Base-by-base conservation (phyloP, 177 flowering plant species). In the Vitis hybrid region DNA sequence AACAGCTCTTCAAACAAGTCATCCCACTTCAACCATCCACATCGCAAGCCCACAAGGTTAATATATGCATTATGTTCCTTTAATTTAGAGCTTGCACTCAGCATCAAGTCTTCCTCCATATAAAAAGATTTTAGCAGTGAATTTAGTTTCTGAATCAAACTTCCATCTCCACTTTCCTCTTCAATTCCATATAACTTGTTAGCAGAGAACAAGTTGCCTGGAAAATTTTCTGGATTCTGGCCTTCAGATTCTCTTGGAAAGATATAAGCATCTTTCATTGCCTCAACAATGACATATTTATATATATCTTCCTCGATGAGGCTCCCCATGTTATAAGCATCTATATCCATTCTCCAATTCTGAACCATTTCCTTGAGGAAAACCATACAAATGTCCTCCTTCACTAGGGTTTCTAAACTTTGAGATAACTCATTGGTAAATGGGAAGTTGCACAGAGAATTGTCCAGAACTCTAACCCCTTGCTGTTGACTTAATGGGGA, bases 261-360 rank as follows among this genome's bases (percentile, higher is more conserved):
- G 23, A 0, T 52, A n/a, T 19, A 21, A 15, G 79, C 65, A 72
- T 80, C 82, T 74, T 78, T 81, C 39, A 78, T 62, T 32, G 70
- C 78, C 78, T 80, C 84, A 21, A 23, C 56, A 66, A 84, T 11
- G 56, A 81, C 57, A 72, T 76, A 79, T 9, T 62, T 76, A 70
- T 71, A 65, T 55, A 82, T 68, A 21, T 89, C 85, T 52, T 79
- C 82, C 57, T 58, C 64, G 15, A 84, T 64, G 39, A 70, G 60
- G 45, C 60, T 73, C 76, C 76, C 84, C 23, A 74, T 34, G 21
- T 65, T 34, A 69, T 50, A 56, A 64, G 26, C 69, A 62, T 78
- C 76, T 26, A 60, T 34, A 51, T 77, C 71, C 48, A 58, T 52
- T 66, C 39, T 68, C 79, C 70, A 72, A 30, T 65, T 67, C 58